Conservation (phyloP, 2,329 filamentous ascomycete species). For the Microcyclospora tardicrescens region DNA sequence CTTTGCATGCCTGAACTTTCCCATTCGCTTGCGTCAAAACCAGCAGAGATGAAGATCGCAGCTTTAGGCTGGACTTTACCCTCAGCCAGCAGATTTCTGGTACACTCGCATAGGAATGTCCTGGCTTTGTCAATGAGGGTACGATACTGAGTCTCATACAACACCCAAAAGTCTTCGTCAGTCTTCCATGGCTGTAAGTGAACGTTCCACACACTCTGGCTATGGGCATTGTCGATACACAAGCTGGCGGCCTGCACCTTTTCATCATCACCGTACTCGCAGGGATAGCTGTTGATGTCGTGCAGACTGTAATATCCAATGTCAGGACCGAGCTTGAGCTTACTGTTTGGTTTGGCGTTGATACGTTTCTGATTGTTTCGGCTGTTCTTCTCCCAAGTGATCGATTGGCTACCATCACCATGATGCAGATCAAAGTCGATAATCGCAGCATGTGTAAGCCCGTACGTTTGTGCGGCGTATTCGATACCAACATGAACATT, state of each 20-base stretch:
- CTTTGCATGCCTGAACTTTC: slow-evolving; percentile 88
- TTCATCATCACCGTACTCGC: slow-evolving; percentile 81
- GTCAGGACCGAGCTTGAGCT: slow-evolving; percentile 18
- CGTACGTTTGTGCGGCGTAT: slow-evolving; percentile 71
- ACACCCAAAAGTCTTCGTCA: slow-evolving; percentile 70
- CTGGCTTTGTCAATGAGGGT: slow-evolving; percentile 70
- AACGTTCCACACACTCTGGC: slow-evolving; percentile 91
- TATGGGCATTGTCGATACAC: slow-evolving; percentile 87
- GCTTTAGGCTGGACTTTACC: slow-evolving; percentile 55
- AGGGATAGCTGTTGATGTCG: slow-evolving; percentile 97
- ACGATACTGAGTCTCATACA: slow-evolving; percentile 71
- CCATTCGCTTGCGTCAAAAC: slow-evolving; percentile 94
- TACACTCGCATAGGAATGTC: slow-evolving; percentile 60
- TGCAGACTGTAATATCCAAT: slow-evolving; percentile 96
- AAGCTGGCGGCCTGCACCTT: slow-evolving; percentile 90
- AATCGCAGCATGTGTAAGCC: slow-evolving; percentile 84
- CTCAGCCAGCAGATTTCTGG: slow-evolving; percentile 47
- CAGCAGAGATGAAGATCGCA: slow-evolving; percentile 88
- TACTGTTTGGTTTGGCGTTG: slow-evolving; percentile 17
- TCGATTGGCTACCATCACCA: slow-evolving; percentile 88
- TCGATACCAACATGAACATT: slow-evolving; percentile 96
- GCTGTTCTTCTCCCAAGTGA: slow-evolving; percentile 81
- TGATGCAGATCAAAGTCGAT: slow-evolving; percentile 88
- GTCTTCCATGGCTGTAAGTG: slow-evolving; percentile 82
- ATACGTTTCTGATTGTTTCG: slow-evolving; percentile 37